Evolutionary conservation across 2,329 filamentous ascomycete genomes (phyloP), one percentile per base, ranked within the genome.

Genomic region (Ceratocystis alfenasii): DNA sequence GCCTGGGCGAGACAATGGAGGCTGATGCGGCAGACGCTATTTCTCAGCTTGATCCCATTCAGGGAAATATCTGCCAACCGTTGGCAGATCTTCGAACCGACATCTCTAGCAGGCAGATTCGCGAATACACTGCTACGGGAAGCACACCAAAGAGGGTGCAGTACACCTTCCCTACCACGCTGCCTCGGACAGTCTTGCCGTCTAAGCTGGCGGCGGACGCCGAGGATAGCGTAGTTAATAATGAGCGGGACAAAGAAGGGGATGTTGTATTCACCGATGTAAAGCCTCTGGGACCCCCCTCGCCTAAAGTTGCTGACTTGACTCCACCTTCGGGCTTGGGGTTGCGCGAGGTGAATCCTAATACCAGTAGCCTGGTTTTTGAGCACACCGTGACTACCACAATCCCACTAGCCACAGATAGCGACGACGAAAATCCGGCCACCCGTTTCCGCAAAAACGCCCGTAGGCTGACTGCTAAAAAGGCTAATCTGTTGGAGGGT

Each of bases 101-200:
- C n/a, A 83, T 96, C 60, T 77, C 81, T 17, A 77, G 75, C 60
- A 85, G 86, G 1, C 75, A 79, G 3, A 79, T 97, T 64, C 81
- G 85, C 64, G 91, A 96, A 73, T 97, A 97, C 74, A 79, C 84
- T 46, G 83, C 89, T 0, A 97, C 94, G 0, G 93, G 94, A 63
- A 81, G 87, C 60, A 97, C 94, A 0, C 94, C 94, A 0, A 84
- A 88, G 72, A 94, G 92, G 76, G 78, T 81, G 36, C 80, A 85
- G 64, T 99, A 97, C 75, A 80, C 84, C n/a, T 96, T 90, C 72
- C 89, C 90, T 0, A 88, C 83, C 1, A 79, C 81, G 1, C 80
- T 99, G 1, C 94, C 94, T 2, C 85, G 86, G 30, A 97, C 94
- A 0, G 75, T 76, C 30, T 69, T 78, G 0, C 78, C 78, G 69